Evolutionary conservation across 1,284 basidiomycete genomes (phyloP).

Genomic region (Ustilago vetiveriae): DNA sequence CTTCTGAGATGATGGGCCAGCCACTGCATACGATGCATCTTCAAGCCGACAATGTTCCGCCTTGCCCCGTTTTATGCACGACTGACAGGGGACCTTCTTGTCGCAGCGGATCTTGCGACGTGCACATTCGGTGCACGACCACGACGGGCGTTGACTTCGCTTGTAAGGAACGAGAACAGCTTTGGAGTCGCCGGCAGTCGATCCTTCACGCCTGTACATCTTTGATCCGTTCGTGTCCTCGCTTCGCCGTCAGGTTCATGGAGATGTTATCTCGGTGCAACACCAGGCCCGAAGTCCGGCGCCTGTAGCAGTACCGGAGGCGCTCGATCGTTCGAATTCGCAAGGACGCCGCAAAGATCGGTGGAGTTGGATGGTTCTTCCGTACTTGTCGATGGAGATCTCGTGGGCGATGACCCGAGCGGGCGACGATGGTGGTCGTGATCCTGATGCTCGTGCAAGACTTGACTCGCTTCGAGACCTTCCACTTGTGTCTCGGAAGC

Average conservation of each 20-base stretch:
- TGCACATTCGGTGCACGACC: constrained; percentile 57
- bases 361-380: no score
- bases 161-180: constrained; percentile 29
- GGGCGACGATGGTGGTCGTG: no score
- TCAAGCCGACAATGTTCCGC: constrained; percentile 43
- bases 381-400: no score
- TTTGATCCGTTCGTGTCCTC: not conserved
- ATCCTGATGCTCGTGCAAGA: not conserved
- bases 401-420: no score
- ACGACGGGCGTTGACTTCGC: constrained; percentile 44
- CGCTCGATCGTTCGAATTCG: no score
- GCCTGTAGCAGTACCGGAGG: no score
- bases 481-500: constrained; percentile 3
- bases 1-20: constrained; percentile 14
- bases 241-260: no score
- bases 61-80: constrained; percentile 48
- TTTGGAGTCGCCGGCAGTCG: constrained; percentile 6
- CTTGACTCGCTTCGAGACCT: not conserved
- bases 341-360: no score
- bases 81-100: constrained; percentile 52
- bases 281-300: no score
- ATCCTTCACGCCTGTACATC: constrained; percentile 4
- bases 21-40: constrained; percentile 12
- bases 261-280: no score
- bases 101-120: constrained; percentile 55